Percentiles rank a stretch among this genome's conserved stretches.
These are phyloP conservation scores for Penicillium capsulatum DNA, from an alignment of 2,329 filamentous ascomycete species.

Conservation along the genomic window DNA sequence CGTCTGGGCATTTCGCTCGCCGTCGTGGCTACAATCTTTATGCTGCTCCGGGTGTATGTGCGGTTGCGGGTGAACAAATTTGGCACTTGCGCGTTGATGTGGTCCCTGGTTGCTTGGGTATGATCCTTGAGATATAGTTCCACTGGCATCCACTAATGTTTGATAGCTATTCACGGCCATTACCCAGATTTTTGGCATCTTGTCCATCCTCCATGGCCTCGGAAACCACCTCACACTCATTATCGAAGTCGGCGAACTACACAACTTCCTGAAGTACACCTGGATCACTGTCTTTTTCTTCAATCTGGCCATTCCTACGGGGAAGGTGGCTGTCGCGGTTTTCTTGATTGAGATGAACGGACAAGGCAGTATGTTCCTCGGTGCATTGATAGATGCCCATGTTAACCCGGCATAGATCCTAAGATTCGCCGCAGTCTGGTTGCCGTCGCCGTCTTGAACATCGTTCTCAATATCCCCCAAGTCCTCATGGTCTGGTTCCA, in stretches of 20 bases:
- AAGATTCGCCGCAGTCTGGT: slow-evolving; percentile 18
- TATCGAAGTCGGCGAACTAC: slow-evolving; percentile 10
- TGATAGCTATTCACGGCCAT: slow-evolving; percentile 14
- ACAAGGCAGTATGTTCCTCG: slow-evolving; percentile 19
- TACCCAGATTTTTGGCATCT: slow-evolving; percentile 17
- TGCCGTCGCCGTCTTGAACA: slow-evolving; percentile 13
- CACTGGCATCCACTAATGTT: not conserved
- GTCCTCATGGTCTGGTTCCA: slow-evolving; percentile 18
- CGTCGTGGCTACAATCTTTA: slow-evolving; percentile 17
- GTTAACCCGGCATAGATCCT: too few relatives aligned
- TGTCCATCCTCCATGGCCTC: slow-evolving; percentile 19
- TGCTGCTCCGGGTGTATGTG: slow-evolving; percentile 18
- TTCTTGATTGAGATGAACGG: slow-evolving; percentile 22
- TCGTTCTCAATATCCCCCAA: slow-evolving; percentile 19
- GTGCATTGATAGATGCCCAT: too few relatives aligned
- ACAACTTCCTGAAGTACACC: slow-evolving; percentile 19
- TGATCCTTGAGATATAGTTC: not conserved
- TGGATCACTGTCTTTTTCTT: slow-evolving; percentile 23
- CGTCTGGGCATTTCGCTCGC: slow-evolving; percentile 16
- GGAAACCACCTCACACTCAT: slow-evolving; percentile 16
- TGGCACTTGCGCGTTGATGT: slow-evolving; percentile 18
- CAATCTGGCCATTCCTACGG: slow-evolving; percentile 20
- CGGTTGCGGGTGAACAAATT: slow-evolving; percentile 20
- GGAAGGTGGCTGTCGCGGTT: slow-evolving; percentile 19
- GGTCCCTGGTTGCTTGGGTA: slow-evolving; percentile 20